These are phyloP conservation scores for Debaryomycetaceae sp. DNA, from an alignment of 1,139 yeast genomes.

Conservation along the genomic window DNA sequence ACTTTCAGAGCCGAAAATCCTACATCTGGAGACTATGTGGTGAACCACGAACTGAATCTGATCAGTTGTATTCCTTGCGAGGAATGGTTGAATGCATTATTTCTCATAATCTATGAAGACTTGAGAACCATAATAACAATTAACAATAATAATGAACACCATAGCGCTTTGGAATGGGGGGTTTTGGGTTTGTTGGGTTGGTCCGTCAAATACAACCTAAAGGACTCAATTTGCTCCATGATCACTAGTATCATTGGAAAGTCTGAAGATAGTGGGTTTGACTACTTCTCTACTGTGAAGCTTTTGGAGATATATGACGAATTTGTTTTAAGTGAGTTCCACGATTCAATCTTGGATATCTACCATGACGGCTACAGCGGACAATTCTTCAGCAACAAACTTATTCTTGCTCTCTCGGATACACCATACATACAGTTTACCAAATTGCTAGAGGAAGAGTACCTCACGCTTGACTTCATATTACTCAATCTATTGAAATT, in stretches of 20 bases:
- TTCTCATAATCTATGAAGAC: conserved; percentile 37
- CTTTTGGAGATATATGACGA: conserved; percentile 40
- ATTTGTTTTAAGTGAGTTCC: conserved; percentile 33
- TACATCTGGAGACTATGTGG: conserved; percentile 12
- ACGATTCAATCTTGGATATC: conserved; percentile 28
- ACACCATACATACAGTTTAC: conserved; percentile 21
- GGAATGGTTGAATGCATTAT: conserved; percentile 40
- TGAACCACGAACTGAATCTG: conserved; percentile 12
- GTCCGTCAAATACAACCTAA: conserved; percentile 37
- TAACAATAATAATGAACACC: conserved; percentile 25
- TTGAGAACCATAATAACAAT: conserved; percentile 28
- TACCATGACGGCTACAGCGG: conserved; percentile 29
- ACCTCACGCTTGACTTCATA: conserved; percentile 33
- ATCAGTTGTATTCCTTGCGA: conserved; percentile 21
- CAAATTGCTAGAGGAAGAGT: conserved; percentile 23
- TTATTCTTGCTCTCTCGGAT: conserved; percentile 27
- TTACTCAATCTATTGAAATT: conserved; percentile 32
- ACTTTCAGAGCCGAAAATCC: conserved; percentile 11
- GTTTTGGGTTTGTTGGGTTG: conserved; percentile 41
- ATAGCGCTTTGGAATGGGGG: conserved; percentile 45
- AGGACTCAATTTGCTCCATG: conserved; percentile 36
- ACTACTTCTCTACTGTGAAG: conserved; percentile 37
- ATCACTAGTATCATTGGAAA: conserved; percentile 39
- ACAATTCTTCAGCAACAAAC: conserved; percentile 29
- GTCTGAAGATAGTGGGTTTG: conserved; percentile 32